Conservation (phyloP, 1,139 yeast genomes). For the Hyphopichia fennica region DNA sequence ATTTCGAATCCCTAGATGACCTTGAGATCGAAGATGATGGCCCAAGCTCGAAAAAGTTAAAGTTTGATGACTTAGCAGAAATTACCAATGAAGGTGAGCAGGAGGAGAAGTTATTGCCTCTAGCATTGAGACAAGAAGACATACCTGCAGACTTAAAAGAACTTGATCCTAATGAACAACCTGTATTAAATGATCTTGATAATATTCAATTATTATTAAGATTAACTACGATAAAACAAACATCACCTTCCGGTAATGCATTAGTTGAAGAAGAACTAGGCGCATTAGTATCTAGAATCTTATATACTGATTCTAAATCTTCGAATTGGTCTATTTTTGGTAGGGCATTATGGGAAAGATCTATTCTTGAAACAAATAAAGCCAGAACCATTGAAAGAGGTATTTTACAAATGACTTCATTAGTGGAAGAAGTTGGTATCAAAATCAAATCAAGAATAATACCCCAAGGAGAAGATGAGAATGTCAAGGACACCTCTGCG, state of each 20-base stretch:
- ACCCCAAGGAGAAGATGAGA: slow-evolving; percentile 45
- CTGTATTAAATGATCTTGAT: slow-evolving; percentile 69
- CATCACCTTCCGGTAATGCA: slow-evolving; percentile 69
- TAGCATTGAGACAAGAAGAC: slow-evolving; percentile 58
- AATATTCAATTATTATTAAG: slow-evolving; percentile 69
- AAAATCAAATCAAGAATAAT: slow-evolving; percentile 61
- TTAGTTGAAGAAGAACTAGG: slow-evolving; percentile 79
- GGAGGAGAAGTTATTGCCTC: slow-evolving; percentile 50
- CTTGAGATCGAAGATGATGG: slow-evolving; percentile 34
- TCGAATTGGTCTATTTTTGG: slow-evolving; percentile 81
- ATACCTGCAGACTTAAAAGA: slow-evolving; percentile 57
- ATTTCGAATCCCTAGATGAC: slow-evolving; percentile 60
- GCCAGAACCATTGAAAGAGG: slow-evolving; percentile 94
- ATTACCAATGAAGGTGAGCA: slow-evolving; percentile 22
- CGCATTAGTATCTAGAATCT: slow-evolving; percentile 71
- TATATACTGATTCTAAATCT: slow-evolving; percentile 48
- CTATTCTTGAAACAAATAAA: slow-evolving; percentile 74
- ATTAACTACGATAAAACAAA: slow-evolving; percentile 62
- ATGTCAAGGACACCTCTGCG: slow-evolving; percentile 24
- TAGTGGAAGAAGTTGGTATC: slow-evolving; percentile 86
- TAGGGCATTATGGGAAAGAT: slow-evolving; percentile 88
- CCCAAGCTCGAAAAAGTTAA: slow-evolving; percentile 38
- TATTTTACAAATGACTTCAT: slow-evolving; percentile 85
- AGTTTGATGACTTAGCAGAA: slow-evolving; percentile 31
- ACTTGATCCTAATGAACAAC: slow-evolving; percentile 83